Evolutionary conservation across 2,329 filamentous ascomycete genomes (phyloP).

Genomic region (Calonectria multiphialidica): DNA sequence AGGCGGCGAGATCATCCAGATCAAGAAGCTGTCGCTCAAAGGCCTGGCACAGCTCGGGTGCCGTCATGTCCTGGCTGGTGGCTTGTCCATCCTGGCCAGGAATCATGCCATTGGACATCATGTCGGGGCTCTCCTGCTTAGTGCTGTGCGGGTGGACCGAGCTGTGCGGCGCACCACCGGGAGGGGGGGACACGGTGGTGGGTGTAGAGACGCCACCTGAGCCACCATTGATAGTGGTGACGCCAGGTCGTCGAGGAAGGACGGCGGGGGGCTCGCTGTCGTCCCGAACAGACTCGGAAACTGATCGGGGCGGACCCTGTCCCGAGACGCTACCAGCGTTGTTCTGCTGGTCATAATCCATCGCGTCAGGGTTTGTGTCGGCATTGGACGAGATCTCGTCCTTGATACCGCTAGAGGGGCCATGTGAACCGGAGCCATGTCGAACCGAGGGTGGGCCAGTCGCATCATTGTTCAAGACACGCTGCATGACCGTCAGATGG

Average conservation of each 20-base stretch:
- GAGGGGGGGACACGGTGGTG: constrained; percentile 59
- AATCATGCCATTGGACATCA: constrained; percentile 46
- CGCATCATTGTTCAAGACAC: constrained; percentile 68
- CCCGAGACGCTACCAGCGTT: constrained; percentile 36
- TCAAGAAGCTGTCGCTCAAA: constrained; percentile 72
- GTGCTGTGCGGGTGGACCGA: constrained; percentile 44
- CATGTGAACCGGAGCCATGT: constrained; percentile 49
- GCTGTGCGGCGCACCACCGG: constrained; percentile 39
- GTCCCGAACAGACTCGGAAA: constrained; percentile 57
- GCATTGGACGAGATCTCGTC: constrained; percentile 68
- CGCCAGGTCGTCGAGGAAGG: constrained; percentile 62
- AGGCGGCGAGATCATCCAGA: constrained; percentile 71
- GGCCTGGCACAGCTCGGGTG: constrained; percentile 67
- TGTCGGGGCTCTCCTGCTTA: constrained; percentile 53
- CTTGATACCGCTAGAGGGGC: constrained; percentile 54
- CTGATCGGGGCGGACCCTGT: constrained; percentile 50
- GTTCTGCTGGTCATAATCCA: constrained; percentile 67
- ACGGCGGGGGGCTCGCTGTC: constrained; percentile 66
- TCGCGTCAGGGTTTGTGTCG: constrained; percentile 66
- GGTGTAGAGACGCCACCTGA: constrained; percentile 63
- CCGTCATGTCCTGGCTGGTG: constrained; percentile 66
- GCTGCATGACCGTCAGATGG: constrained; percentile 72
- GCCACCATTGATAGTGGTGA: constrained; percentile 71
- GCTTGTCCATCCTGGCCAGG: constrained; percentile 48
- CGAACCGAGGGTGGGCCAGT: constrained; percentile 47